Evolutionary conservation across 331 rosid genomes (phyloP), one percentile per base, ranked within the genome.

Genomic region (Saraca asoca): DNA sequence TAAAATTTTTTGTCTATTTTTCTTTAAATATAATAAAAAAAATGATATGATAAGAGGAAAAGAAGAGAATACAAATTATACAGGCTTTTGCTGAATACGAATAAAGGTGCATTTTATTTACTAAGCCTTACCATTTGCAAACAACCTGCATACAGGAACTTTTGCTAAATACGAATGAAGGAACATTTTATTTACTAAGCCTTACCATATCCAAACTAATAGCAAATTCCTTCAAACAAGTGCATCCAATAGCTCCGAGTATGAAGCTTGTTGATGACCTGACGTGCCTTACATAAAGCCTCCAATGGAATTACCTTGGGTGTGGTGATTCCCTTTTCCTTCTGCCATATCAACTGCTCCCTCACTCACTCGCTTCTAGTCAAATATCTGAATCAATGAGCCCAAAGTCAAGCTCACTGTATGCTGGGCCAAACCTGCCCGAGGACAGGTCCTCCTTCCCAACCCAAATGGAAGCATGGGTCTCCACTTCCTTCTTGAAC

Each of bases 381-480:
- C 87, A 29, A 80, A 87, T 61, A 85, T 79, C 48, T 87, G 92
- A 44, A 86, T 86, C 56, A 83, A 16, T 5, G 79, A 72, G 0
- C 78, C 87, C 60, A 86, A 58, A 43, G 80, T 42, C 49, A 81
- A 67, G 29, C 87, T 70, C 0, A 87, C 51, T 12, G 86, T 72
- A 4, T 87, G 82, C 3, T 79, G 80, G 7, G 87, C 90, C 62
- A 84, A 41, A 1, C 68, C 74, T 2, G 73, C 58, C 5, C 90
- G 87, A 0, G 90, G 93, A 46, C 89, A 87, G 2, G 87, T 79
- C 66, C 90, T 66, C 31, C 89, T 74, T 51, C 88, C 94, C 9
- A 68, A 9, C 11, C 90, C 86, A 68, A 87, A 87, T 5, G 90
- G 68, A 16, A 82, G 52, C 10, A 82, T 75, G 79, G 0, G 70